A percentile compares a stretch with the other conserved stretches of the same genome.
phyloP scores from a whole-genome alignment of 2,329 filamentous ascomycete genomes.

The Huntiella omanensis region DNA sequence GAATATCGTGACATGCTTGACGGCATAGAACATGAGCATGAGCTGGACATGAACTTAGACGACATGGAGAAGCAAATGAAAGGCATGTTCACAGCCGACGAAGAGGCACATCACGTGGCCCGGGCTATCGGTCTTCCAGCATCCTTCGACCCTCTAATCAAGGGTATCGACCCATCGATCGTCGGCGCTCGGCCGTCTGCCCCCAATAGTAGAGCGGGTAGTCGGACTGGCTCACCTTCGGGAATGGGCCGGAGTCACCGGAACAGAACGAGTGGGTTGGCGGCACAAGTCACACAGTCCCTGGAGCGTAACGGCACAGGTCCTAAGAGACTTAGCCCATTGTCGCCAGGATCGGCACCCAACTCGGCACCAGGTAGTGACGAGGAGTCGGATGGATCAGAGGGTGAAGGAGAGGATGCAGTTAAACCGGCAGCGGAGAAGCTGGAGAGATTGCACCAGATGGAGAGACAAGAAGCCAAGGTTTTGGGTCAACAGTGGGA shows the following conservation, averaged over 20 bases:
- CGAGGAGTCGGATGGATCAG: conserved; percentile 20
- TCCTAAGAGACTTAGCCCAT: background rate
- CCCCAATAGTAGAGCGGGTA: conserved; percentile 5
- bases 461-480: conserved; percentile 40
- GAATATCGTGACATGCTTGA: conserved; percentile 64
- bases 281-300: background rate
- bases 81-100: conserved; percentile 34
- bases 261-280: background rate
- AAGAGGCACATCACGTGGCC: conserved; percentile 46
- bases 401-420: conserved; percentile 27
- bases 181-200: conserved; percentile 12
- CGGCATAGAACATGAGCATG: conserved; percentile 36
- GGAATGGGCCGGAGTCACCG: background rate
- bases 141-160: conserved; percentile 44
- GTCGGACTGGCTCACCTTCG: conserved; percentile 7
- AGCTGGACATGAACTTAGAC: conserved; percentile 35
- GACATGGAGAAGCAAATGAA: conserved; percentile 34
- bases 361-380: conserved; percentile 19
- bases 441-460: conserved; percentile 32
- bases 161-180: conserved; percentile 26
- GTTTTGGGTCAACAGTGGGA: conserved; percentile 26
- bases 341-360: background rate
- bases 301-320: background rate
- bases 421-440: conserved; percentile 27
- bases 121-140: conserved; percentile 43